These are phyloP conservation scores for Penicillium sp. DNA, from an alignment of 2,329 filamentous ascomycete genomes.

Conservation along the genomic window DNA sequence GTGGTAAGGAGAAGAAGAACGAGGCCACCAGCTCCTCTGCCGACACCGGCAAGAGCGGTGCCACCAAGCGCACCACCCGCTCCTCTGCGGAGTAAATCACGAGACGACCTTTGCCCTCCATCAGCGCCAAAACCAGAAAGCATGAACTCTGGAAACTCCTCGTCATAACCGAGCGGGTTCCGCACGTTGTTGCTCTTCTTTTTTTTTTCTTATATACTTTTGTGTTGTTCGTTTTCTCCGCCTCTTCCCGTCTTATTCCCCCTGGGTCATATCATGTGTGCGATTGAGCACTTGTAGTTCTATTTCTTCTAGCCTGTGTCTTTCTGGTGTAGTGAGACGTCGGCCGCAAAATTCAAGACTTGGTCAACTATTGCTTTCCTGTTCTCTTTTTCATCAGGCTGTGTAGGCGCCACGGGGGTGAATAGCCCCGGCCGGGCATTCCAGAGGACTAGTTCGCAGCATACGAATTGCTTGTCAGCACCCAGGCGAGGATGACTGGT, in stretches of 20 bases:
- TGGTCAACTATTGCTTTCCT: too few species aligned
- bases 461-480: too few species aligned
- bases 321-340: too few species aligned
- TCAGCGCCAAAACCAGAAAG: conserved; percentile 10
- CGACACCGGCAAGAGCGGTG: conserved; percentile 68
- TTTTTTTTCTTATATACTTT: neutral
- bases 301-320: conserved; percentile 6
- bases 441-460: too few species aligned
- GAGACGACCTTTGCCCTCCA: conserved; percentile 3
- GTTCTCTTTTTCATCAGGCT: too few species aligned
- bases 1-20: conserved; percentile 59
- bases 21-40: conserved; percentile 56
- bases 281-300: conserved; percentile 13
- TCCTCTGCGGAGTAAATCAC: conserved; percentile 34
- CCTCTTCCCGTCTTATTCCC: conserved; percentile 3
- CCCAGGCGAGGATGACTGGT: too few species aligned
- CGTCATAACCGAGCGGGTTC: too few species aligned
- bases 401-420: too few species aligned
- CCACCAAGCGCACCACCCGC: conserved; percentile 55
- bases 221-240: conserved; percentile 9
- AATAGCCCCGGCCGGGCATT: too few species aligned
- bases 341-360: too few species aligned
- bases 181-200: neutral
- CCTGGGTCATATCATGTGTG: conserved; percentile 3
- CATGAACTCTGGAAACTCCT: too few species aligned